Evolutionary conservation across 805 yeast genomes (phyloP).

Genomic region (Teunomyces lycoperdinae): DNA sequence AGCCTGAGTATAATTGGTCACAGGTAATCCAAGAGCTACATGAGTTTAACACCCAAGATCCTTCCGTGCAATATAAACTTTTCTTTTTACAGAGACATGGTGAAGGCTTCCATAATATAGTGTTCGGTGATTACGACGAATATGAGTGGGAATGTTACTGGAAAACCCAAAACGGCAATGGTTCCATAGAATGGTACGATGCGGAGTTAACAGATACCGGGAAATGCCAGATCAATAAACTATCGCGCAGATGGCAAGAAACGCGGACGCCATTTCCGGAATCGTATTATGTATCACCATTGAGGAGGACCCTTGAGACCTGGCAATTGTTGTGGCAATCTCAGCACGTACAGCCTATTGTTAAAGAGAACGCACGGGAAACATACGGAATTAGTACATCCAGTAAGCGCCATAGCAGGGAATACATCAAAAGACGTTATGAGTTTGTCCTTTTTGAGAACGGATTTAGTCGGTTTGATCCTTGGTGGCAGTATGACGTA

Average conservation of each 20-base stretch:
- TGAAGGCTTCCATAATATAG: constrained; percentile 33
- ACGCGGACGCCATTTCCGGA: constrained; percentile 21
- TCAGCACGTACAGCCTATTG: constrained; percentile 13
- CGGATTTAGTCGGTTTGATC: constrained; percentile 23
- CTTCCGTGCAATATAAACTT: constrained; percentile 16
- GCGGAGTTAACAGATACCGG: constrained; percentile 28
- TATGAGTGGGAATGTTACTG: constrained; percentile 27
- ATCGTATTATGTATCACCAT: constrained; percentile 28
- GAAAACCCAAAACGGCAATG: constrained; percentile 20
- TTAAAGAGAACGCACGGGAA: constrained; percentile 30
- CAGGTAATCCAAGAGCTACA: constrained; percentile 15
- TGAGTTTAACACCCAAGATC: constrained; percentile 5
- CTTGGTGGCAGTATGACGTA: constrained; percentile 18
- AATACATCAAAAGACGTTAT: constrained; percentile 17
- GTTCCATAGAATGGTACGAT: constrained; percentile 27
- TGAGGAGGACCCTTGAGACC: constrained; percentile 29
- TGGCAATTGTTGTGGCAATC: constrained; percentile 24
- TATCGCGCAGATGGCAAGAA: constrained; percentile 1
- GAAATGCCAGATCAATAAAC: constrained; percentile 12
- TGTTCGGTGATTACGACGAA: constrained; percentile 12
- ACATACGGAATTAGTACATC: constrained; percentile 32
- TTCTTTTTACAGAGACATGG: constrained; percentile 33
- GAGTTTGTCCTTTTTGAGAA: constrained; percentile 24
- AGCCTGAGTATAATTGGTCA: constrained; percentile 19
- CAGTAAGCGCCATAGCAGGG: constrained; percentile 24